Conservation (phyloP, 805 yeast genomes). For the Lachancea sp. region DNA sequence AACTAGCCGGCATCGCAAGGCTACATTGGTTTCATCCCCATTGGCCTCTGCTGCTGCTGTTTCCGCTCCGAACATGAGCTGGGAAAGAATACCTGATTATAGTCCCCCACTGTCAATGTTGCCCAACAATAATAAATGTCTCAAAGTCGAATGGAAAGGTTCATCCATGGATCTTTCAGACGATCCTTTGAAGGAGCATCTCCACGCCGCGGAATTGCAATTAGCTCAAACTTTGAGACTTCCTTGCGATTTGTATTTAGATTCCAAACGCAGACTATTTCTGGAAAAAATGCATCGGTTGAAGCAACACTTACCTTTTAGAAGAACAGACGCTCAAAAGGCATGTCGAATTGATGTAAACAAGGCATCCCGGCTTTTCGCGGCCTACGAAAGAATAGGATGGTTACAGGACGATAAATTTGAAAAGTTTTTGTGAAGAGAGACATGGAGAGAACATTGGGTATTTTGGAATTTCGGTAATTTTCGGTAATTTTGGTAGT, state of each 20-base stretch:
- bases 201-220: conserved; percentile 87
- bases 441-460: background rate
- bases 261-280: conserved; percentile 77
- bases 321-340: conserved; percentile 96
- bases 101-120: conserved; percentile 65
- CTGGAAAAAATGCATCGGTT: conserved; percentile 79
- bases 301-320: conserved; percentile 66
- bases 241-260: conserved; percentile 79
- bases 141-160: conserved; percentile 96
- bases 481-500: background rate
- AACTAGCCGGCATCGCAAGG: conserved; percentile 16
- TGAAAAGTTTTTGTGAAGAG: conserved; percentile 38
- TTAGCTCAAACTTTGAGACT: conserved; percentile 85
- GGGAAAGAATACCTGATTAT: conserved; percentile 72
- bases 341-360: conserved; percentile 96
- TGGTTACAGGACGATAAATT: conserved; percentile 81
- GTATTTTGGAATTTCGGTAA: conserved; percentile 1
- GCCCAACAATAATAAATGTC: conserved; percentile 56
- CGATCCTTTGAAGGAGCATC: conserved; percentile 65
- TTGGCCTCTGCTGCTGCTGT: conserved; percentile 30
- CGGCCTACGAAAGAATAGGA: conserved; percentile 86
- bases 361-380: conserved; percentile 86
- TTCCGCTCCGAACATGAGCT: conserved; percentile 44
- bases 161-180: conserved; percentile 84
- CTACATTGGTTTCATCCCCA: conserved; percentile 31